Base-by-base conservation (phyloP, 1,139 yeast genomes). In the Magnusiomyces sp. region DNA sequence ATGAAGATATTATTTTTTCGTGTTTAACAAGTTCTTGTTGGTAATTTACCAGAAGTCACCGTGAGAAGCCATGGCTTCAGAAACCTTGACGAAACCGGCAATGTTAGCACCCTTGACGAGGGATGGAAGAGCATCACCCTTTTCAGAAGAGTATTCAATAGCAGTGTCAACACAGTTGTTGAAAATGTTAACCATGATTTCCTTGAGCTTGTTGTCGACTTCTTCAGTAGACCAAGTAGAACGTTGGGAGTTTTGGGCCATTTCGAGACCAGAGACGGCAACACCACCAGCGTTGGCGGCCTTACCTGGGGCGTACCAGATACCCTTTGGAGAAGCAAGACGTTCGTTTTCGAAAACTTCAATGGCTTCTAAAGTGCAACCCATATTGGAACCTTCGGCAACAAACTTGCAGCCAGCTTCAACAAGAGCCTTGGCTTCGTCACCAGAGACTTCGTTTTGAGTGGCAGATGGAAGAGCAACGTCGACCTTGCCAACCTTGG, bases 261-360 rank as follows among this genome's bases (percentile, higher is more conserved):
- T 92, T 78, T 92, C 98, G 62, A 92, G 80, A 69, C 97, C 97
- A 56, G 96, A 88, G 54, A 90, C 97, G 54, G 96, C 95, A 64
- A 92, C 98, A 81, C 97, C 98, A 76, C 97, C 97, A 76, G 95
- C 85, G 81, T 92, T 92, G 67, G 97, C 94, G 63, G 97, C 97
- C 80, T 92, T 92, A 73, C 97, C 97, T 69, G 97, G 97, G 64
- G 95, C 97, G 74, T 90, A 90, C 97, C 97, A 92, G 71, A 89
- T 87, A 59, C 83, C 77, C 57, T 66, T 57, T 54, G 73, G 60
- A 51, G 71, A 66, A 61, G 78, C 69, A 59, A 75, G 62, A 77
- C 97, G 85, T 72, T 80, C 81, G 63, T 84, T 84, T 79, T 92
- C 98, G 62, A 90, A 90, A 55, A 86, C 89, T 59, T 83, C 89